Percentiles rank a stretch among this genome's conserved stretches.
Evolutionary conservation across 305 asterid species (phyloP).

Genomic region (Ilex paraguariensis): DNA sequence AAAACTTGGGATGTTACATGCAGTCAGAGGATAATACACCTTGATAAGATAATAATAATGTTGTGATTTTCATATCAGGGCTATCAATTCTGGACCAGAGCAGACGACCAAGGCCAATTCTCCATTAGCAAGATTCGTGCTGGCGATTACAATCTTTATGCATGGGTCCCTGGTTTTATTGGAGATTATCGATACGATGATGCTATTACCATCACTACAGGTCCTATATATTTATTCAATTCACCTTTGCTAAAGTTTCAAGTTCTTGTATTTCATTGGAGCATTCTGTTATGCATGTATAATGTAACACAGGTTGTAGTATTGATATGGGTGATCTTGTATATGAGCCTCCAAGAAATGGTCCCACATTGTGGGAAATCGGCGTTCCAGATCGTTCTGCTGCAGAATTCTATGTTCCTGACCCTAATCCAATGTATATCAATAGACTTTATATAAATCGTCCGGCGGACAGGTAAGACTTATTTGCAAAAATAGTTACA

Average conservation of each 20-base stretch:
- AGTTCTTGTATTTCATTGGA: background rate
- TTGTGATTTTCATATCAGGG: constrained; percentile 30
- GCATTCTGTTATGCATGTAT: background rate
- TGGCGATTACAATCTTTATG: constrained; percentile 61
- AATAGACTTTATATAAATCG: constrained; percentile 55
- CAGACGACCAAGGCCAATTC: constrained; percentile 49
- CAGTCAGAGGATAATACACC: too few species aligned
- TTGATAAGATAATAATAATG: too few species aligned
- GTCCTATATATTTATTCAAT: constrained; percentile 17
- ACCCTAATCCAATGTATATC: constrained; percentile 56
- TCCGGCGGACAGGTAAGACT: constrained; percentile 41
- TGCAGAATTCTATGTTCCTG: constrained; percentile 60
- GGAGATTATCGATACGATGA: constrained; percentile 56
- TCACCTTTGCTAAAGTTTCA: background rate
- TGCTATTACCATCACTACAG: constrained; percentile 39
- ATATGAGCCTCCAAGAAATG: constrained; percentile 61
- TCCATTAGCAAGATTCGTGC: constrained; percentile 33
- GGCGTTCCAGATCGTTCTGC: constrained; percentile 72
- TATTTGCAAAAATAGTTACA: too few species aligned
- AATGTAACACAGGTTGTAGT: constrained; percentile 30
- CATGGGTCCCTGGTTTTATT: constrained; percentile 55
- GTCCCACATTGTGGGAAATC: constrained; percentile 75
- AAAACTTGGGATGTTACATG: too few species aligned
- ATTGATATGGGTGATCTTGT: constrained; percentile 47
- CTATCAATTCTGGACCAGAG: constrained; percentile 71